Base-by-base conservation (phyloP, 208 protist genomes). In the Trypanosoma boissoni region DNA sequence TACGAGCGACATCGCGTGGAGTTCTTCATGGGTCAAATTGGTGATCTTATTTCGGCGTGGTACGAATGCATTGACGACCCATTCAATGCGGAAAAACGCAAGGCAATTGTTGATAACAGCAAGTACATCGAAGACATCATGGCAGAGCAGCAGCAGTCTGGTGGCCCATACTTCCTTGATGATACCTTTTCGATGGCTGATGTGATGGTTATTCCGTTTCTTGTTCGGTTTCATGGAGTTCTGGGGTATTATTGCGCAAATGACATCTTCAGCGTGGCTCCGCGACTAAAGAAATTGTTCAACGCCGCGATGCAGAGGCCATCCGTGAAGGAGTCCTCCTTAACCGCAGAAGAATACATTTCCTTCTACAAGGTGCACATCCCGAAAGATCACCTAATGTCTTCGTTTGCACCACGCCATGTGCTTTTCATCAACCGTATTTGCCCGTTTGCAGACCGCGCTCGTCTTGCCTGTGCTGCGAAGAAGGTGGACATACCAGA, bases 151-250 rank as follows among this genome's bases (percentile, higher is more conserved):
- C 81, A 88, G 61, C 48, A 54, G 42, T 26, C 1, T 54, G 62
- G 34, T 29, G 83, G 86, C 23, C 82, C 79, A 23, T 93, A 70
- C 75, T 75, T 77, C 62, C 74, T 76, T 36, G 86, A 86, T 68
- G 68, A 68, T n/a, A 60, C 59, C 36, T 87, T 93, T 77, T 80
- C 81, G n/a, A 67, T 90, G 57, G 86, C 77, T 7, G 86, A 93
- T 51, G 55, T 84, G 23, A 72, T 71, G 57, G n/a, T 93, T 3
- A 55, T 86, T 44, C 82, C 86, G 20, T 93, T 93, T 53, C 69
- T 93, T 43, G 51, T 75, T 37, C 80, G 76, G 20, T 82, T 90
- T 51, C 61, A 72, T 24, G 53, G 52, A 18, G 55, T 63, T 29
- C 56, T 93, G 53, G 51, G 55, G 48, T 93, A 87, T 72, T 79